Base-by-base conservation (phyloP, 2,329 filamentous ascomycete species). In the Coniochaeta pulveracea region DNA sequence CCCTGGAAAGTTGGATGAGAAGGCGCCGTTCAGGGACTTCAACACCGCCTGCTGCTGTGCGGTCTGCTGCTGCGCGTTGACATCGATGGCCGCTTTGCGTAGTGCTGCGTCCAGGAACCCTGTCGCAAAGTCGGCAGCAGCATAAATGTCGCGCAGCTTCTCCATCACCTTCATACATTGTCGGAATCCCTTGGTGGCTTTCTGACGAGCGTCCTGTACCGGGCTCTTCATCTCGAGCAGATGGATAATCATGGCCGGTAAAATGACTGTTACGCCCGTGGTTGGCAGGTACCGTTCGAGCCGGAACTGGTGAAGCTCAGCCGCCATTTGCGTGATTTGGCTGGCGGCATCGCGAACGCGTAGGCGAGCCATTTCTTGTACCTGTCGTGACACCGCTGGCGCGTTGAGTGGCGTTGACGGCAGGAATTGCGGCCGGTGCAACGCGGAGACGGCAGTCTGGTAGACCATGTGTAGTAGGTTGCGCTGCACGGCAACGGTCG, bases 391-490 rank as follows among this genome's bases (percentile, higher is more conserved):
- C 11, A 64, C 63, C 42, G 60, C 64, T 11, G 66, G 64, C 10
- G 28, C 28, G 18, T 31, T 31, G 6, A 57, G 55, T 43, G 64
- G 64, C 38, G 51, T 51, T 2, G 80, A 75, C 1, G 86, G 85
- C 25, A 94, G 69, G 38, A 95, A 89, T 43, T 93, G 86, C 3
- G 89, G 89, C 19, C 89, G 78, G 54, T 95, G 88, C 12, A 96
- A 67, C 3, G 89, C 89, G 34, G 85, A 94, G 12, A 93, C 70
- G 1, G 88, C 93, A 2, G 89, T 93, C 54, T 86, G 83, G 56
- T 93, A 94, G 2, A 94, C 77, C 80, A 95, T 93, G 55, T 93
- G 85, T 22, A 96, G 63, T 14, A 95, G 66, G n/a, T 83, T 84
- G 30, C 84, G 74, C 51, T 94, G 85, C 3, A 94, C 64, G 0